Evolutionary conservation across 345 rosid species (phyloP).

Genomic region (Gossypium raimondii): DNA sequence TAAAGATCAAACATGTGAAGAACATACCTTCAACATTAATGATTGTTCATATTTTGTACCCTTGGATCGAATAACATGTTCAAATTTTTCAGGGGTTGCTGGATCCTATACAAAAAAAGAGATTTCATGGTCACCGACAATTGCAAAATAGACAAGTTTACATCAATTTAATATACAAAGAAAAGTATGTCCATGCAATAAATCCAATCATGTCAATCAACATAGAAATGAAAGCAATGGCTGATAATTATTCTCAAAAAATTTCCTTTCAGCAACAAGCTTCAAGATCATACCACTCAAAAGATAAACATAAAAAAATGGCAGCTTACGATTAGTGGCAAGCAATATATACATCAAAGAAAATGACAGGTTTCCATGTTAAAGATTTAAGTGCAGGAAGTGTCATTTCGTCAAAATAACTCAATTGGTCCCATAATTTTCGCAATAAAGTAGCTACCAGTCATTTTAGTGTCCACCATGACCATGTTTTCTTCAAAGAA

Average conservation of each 20-base stretch:
- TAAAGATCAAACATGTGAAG: not conserved
- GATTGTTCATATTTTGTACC: constrained; percentile 49
- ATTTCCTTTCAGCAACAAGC: constrained; percentile 3
- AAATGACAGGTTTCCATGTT: no score
- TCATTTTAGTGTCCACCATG: not conserved
- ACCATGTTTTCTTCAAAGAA: not conserved
- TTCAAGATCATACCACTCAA: not conserved
- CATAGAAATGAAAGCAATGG: not conserved
- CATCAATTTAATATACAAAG: not conserved
- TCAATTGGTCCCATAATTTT: not conserved
- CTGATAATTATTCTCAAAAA: not conserved
- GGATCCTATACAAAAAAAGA: constrained; percentile 55
- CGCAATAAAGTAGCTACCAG: not conserved
- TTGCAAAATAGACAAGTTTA: not conserved
- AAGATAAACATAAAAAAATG: not conserved
- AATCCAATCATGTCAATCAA: constrained; percentile 8
- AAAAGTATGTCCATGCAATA: not conserved
- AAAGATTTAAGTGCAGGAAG: not conserved
- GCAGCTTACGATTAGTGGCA: not conserved
- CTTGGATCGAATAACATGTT: constrained; percentile 45
- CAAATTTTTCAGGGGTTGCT: constrained; percentile 80
- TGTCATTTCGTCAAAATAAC: not conserved
- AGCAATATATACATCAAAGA: not conserved
- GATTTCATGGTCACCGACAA: not conserved
- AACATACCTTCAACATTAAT: constrained; percentile 51